Percentiles rank a stretch among this genome's conserved stretches.
These are phyloP conservation scores for Aspergillus sp. DNA, from an alignment of 2,329 filamentous ascomycete species.

Conservation along the genomic window DNA sequence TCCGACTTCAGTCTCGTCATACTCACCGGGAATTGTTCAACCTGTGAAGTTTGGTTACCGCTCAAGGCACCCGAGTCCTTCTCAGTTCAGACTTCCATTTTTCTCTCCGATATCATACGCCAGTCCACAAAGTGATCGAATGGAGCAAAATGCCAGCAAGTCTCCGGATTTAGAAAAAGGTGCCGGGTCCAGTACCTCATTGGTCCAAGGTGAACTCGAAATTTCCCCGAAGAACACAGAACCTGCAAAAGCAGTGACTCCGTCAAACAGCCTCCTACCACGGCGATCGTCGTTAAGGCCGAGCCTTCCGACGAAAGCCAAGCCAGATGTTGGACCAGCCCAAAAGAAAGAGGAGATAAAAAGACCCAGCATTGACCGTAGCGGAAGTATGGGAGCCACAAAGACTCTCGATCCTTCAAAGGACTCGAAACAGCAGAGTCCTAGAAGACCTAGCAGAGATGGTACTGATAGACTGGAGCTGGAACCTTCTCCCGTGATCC, in stretches of 20 bases:
- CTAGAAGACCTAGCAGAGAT: constrained; percentile 63
- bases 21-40: constrained; percentile 42
- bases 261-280: constrained; percentile 58
- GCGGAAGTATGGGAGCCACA: background rate
- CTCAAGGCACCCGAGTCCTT: constrained; percentile 31
- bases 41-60: constrained; percentile 33
- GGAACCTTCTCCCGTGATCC: constrained; percentile 50
- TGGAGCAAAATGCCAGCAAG: constrained; percentile 9
- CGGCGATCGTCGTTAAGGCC: constrained; percentile 59
- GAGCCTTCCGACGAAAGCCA: constrained; percentile 32
- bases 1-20: constrained; percentile 46
- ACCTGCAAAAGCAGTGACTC: constrained; percentile 5
- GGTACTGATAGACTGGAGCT: constrained; percentile 60
- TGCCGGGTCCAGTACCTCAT: constrained; percentile 6
- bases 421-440: constrained; percentile 32
- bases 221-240: constrained; percentile 1
- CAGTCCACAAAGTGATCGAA: constrained; percentile 14
- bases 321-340: constrained; percentile 23
- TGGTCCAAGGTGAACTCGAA: constrained; percentile 3
- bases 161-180: constrained; percentile 7
- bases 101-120: constrained; percentile 17
- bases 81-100: constrained; percentile 31
- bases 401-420: background rate
- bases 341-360: background rate
- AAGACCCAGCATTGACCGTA: too few relatives aligned